These are phyloP conservation scores for Houttuynia cordata DNA, from an alignment of 164 flowering plant species.

Conservation along the genomic window DNA sequence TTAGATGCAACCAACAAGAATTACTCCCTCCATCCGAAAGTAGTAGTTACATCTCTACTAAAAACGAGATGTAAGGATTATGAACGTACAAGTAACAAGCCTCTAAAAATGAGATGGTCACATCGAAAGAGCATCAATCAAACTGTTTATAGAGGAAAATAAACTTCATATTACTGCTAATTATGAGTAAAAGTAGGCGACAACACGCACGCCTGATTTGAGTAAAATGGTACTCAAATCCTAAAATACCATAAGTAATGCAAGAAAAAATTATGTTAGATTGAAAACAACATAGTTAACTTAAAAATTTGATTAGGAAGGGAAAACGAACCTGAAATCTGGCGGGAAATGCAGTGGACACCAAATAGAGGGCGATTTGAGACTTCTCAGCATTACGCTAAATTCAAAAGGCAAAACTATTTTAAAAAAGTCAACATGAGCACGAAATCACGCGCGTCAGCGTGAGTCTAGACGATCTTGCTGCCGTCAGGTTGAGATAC, in stretches of 20 bases:
- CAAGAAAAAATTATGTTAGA: not conserved
- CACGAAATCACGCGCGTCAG: too few relatives aligned
- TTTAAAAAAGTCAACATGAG: too few relatives aligned
- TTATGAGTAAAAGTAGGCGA: not conserved
- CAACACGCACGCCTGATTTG: slow-evolving; percentile 53
- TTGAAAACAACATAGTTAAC: not conserved
- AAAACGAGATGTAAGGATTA: too few relatives aligned
- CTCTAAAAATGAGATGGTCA: too few relatives aligned
- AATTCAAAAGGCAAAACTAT: too few relatives aligned
- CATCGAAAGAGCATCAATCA: not conserved
- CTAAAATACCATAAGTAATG: slow-evolving; percentile 22
- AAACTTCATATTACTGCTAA: not conserved
- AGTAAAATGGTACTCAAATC: slow-evolving; percentile 79
- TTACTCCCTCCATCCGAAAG: not conserved
- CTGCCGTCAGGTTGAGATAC: too few relatives aligned
- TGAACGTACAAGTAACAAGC: too few relatives aligned
- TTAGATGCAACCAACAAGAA: not conserved
- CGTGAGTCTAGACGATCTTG: too few relatives aligned
- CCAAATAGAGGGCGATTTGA: too few relatives aligned
- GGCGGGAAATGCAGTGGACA: slow-evolving; percentile 40
- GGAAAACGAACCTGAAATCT: slow-evolving; percentile 48
- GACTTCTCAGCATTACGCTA: too few relatives aligned
- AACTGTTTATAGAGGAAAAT: not conserved
- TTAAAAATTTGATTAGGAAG: too few relatives aligned
- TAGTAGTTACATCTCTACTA: too few relatives aligned